Evolutionary conservation across 495 filamentous ascomycete genomes (phyloP), one percentile per base, ranked within the genome.

Genomic region (Penicillium herquei): DNA sequence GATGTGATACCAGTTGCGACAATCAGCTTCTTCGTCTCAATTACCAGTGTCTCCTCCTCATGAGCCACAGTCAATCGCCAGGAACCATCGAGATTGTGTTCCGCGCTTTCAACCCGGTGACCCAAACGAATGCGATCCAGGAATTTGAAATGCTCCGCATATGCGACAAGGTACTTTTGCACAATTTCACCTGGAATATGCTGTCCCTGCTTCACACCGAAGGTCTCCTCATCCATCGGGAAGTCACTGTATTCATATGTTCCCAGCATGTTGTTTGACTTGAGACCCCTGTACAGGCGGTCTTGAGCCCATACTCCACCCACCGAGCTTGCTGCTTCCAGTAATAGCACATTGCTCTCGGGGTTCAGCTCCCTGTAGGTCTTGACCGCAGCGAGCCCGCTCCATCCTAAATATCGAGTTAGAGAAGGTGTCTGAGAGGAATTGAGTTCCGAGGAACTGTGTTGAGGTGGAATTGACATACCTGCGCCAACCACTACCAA

Each of bases 241-340:
- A 87, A 89, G 61, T 90, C 88, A 41, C 81, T 84, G 66, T 80
- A 88, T 66, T 89, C 87, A 62, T 85, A 84, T 4, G 79, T 86
- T 10, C 87, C 85, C 16, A 83, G 67, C 66, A 81, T 72, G 56
- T 84, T 84, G 65, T 85, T 86, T 6, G 86, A 82, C 49, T 82
- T 84, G 18, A 92, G 78, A 9, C 85, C 84, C 7, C 82, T 81
- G 64, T 90, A 91, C 30, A 88, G 70, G 0, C 84, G 73, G 33
- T 86, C 70, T 34, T 79, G 70, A 5, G 82, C 77, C 90, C 89
- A 93, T 39, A 85, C 81, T 31, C 90, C 89, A 7, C 89, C 90
- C 26, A 92, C 64, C 0, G 83, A 79, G 10, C 67, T 61, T 5
- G 76, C 75, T 2, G 73, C 68, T 11, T 89, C 87, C 32, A 87